A percentile compares a stretch with the other conserved stretches of the same genome.
Evolutionary conservation across 345 rosid species (phyloP).

Genomic region (Leavenworthia alabamica): DNA sequence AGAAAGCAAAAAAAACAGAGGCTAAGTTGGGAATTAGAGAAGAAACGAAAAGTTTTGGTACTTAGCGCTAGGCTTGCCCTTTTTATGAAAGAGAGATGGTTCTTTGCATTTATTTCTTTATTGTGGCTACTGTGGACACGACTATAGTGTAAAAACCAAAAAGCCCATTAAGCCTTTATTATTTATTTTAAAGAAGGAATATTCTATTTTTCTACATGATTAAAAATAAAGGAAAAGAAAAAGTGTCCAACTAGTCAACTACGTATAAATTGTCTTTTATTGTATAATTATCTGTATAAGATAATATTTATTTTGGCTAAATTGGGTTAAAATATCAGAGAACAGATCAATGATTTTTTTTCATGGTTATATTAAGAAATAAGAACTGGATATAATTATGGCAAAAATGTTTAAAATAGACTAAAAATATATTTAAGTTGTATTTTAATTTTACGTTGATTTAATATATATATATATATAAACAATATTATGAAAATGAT

Average conservation of each 20-base stretch:
- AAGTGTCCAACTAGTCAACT: not conserved
- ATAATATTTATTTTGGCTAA: not conserved
- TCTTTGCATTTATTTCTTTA: constrained; percentile 10
- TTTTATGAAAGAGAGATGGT: constrained; percentile 20
- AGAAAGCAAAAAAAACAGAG: constrained; percentile 18
- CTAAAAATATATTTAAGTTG: not conserved
- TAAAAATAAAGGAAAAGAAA: not conserved
- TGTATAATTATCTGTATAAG: not conserved
- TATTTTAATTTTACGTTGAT: not conserved
- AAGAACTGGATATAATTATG: not conserved
- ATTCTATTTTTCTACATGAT: not conserved
- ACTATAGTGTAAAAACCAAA: not conserved
- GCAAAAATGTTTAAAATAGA: not conserved
- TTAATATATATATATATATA: not conserved
- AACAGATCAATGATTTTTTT: not conserved
- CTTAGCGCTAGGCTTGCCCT: constrained; percentile 29
- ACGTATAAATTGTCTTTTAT: not conserved
- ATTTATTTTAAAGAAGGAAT: not conserved
- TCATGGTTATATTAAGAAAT: not conserved
- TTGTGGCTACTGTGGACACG: constrained; percentile 8
- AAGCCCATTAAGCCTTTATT: constrained; percentile 12
- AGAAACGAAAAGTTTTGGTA: constrained; percentile 20
- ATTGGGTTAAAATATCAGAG: not conserved
- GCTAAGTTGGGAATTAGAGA: constrained; percentile 24
- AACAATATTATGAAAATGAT: not conserved